These are phyloP conservation scores for Hymenoscyphus scutula DNA, from an alignment of 2,329 filamentous ascomycete genomes.

Conservation along the genomic window DNA sequence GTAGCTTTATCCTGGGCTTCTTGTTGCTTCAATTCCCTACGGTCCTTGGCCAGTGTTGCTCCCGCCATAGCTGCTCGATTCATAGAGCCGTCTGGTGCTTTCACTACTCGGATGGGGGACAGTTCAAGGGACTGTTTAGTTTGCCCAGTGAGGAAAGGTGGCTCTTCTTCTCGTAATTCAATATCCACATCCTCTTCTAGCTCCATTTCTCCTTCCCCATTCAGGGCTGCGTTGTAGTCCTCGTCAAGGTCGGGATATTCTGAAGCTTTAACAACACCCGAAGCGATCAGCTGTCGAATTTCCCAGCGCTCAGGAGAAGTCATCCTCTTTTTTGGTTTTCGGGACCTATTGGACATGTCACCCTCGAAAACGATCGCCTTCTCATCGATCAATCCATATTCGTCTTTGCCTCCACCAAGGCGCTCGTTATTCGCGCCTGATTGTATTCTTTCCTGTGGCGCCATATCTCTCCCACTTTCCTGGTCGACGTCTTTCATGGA, in stretches of 20 bases:
- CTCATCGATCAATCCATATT: slow-evolving; percentile 50
- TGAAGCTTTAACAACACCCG: slow-evolving; percentile 85
- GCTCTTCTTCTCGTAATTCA: slow-evolving; percentile 93
- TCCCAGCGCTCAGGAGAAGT: slow-evolving; percentile 98
- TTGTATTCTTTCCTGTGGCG: slow-evolving; percentile 72
- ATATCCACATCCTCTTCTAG: slow-evolving; percentile 97
- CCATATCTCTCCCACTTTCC: slow-evolving; percentile 76
- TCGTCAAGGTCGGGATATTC: slow-evolving; percentile 95
- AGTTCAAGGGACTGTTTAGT: slow-evolving; percentile 95
- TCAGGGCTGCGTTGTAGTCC: slow-evolving; percentile 84
- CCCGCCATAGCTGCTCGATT: slow-evolving; percentile 96
- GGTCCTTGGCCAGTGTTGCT: slow-evolving; percentile 81
- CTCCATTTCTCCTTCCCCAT: slow-evolving; percentile 83
- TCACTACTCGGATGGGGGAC: slow-evolving; percentile 93
- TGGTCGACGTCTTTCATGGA: slow-evolving; percentile 99
- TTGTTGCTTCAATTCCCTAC: slow-evolving; percentile 83
- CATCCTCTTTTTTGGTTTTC: slow-evolving; percentile 80
- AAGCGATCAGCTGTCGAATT: slow-evolving; percentile 92
- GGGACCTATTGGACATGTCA: slow-evolving; percentile 49
- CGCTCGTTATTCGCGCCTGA: slow-evolving; percentile 89
- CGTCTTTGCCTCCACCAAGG: slow-evolving; percentile 65
- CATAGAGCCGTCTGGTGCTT: slow-evolving; percentile 96
- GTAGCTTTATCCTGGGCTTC: slow-evolving; percentile 77
- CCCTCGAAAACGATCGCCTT: slow-evolving; percentile 63
- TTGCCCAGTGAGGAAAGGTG: slow-evolving; percentile 91